These are phyloP conservation scores for Calonectria montana DNA, from an alignment of 2,329 filamentous ascomycete genomes.

Conservation along the genomic window DNA sequence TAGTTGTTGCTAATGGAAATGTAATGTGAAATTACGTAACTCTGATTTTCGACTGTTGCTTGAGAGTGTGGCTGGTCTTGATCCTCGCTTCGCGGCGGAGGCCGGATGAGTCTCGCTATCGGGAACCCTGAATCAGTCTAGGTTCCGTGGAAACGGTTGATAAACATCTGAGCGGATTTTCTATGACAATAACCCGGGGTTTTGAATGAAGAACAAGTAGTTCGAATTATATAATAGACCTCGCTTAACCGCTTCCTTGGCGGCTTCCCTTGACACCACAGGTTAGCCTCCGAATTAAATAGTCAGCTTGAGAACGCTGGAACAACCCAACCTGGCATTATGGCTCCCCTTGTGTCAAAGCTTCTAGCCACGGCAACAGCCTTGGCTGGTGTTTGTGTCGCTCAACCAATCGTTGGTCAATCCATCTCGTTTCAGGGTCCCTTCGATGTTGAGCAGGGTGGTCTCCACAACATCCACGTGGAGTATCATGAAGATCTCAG, in stretches of 20 bases:
- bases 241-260: neutral
- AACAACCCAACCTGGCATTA: neutral
- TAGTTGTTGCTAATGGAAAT: too few species aligned
- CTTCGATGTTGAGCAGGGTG: constrained; percentile 16
- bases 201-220: neutral
- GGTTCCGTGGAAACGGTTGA: neutral
- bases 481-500: constrained; percentile 28
- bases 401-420: constrained; percentile 11
- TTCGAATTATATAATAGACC: neutral
- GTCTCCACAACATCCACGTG: constrained; percentile 29
- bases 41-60: neutral
- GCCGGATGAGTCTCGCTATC: neutral
- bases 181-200: neutral
- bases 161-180: neutral
- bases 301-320: neutral
- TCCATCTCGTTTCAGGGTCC: constrained; percentile 14
- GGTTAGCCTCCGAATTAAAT: neutral
- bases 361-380: neutral
- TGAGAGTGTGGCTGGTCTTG: neutral
- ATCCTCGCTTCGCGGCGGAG: neutral
- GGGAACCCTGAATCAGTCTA: neutral
- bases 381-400: neutral
- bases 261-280: neutral
- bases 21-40: neutral
- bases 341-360: constrained; percentile 4